Percentiles rank a stretch among this genome's conserved stretches.
Conservation (phyloP, 345 rosid genomes). For the Xanthoceras sorbifolium region DNA sequence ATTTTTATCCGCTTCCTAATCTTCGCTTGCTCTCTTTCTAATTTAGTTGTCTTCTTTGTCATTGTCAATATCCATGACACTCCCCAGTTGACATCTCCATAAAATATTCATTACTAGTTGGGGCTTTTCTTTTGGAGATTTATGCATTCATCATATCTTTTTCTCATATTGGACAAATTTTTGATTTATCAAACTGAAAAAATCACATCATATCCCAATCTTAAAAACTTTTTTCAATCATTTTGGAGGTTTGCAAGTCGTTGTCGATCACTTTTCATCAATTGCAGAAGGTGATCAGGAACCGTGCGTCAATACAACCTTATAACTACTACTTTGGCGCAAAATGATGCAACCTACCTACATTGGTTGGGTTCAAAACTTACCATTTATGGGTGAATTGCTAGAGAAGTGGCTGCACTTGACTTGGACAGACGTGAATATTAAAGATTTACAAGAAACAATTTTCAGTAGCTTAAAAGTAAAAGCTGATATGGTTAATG, state of each 20-base stretch:
- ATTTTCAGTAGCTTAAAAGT: too few relatives aligned
- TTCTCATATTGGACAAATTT: neutral
- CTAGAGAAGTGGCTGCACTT: neutral
- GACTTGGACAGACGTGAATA: neutral
- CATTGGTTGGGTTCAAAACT: neutral
- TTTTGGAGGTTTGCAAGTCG: too few relatives aligned
- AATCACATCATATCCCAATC: too few relatives aligned
- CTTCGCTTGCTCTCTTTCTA: neutral
- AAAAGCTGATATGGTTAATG: too few relatives aligned
- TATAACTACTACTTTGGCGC: too few relatives aligned
- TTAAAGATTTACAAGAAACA: neutral
- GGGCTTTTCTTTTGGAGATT: neutral
- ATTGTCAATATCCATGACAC: neutral
- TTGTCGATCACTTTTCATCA: neutral
- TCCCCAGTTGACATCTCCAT: neutral
- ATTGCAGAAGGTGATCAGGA: neutral
- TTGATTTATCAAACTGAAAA: too few relatives aligned
- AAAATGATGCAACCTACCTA: neutral
- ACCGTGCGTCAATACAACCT: neutral
- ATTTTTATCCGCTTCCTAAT: conserved; percentile 8
- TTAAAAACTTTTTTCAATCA: too few relatives aligned
- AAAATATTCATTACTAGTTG: neutral
- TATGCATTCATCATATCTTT: neutral
- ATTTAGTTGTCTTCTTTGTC: neutral
- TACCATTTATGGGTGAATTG: neutral